Base-by-base conservation (phyloP, 371 early-diverging fungal genomes). In the Mucor circinelloides region DNA sequence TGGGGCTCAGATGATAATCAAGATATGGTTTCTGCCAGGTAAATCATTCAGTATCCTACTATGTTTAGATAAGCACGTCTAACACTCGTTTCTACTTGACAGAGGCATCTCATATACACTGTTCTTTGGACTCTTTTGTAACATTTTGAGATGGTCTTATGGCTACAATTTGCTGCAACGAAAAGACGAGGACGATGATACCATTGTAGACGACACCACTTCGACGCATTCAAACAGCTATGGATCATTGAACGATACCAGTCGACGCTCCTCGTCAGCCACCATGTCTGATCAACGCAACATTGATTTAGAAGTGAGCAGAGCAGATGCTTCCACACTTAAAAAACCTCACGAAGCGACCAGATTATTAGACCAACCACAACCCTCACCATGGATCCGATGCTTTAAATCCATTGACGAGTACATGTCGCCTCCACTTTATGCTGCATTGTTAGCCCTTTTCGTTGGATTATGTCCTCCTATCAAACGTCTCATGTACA, bases 41-140 rank as follows among this genome's bases (percentile, higher is more conserved):
- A 85, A 66, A n/a, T 48, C 50, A 10, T 2, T 3, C 12, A 57
- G 13, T 57, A 10, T 13, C 36, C 8, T 34, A 9, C 30, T 38
- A 15, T 6, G 50, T 50, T 21, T 10, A 25, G 21, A 19, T 32
- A 30, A 19, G 28, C 19, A 30, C n/a, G 52, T 19, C 28, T 62
- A 13, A 46, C 12, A 17, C 42, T 60, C 34, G 19, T 48, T 64
- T 15, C 42, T 30, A 60, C 27, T 65, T 42, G 32, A 54, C 44
- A 87, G 93, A 61, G 92, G 92, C 6, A 87, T 93, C 21, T 87
- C 91, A 0, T 93, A 93, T 65, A 87, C 88, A 10, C 77, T 93
- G 36, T 88, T 93, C 31, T 91, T 87, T 71, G 91, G 89, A 28
- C 83, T 91, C 64, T 85, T 91, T 70, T 86, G 89, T 60, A 93